phyloP scores from a whole-genome alignment of 148 eudicot species.

The Dysphania ambrosioides region DNA sequence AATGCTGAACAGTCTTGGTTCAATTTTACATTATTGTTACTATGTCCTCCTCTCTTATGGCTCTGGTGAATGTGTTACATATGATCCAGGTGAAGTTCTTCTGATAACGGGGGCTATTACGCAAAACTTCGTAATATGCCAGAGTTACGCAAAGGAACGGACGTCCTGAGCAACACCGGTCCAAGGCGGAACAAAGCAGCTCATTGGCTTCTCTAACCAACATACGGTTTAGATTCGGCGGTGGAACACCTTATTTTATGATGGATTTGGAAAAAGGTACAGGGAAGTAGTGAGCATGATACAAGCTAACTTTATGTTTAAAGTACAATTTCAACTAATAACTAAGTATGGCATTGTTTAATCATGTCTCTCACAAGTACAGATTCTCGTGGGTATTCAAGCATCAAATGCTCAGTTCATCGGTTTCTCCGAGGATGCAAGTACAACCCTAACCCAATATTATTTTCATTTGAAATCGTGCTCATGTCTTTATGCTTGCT shows the following conservation, averaged over 20 bases:
- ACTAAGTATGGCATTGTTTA: neutral
- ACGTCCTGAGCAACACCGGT: too few species aligned
- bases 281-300: conserved; percentile 13
- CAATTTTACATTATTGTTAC: too few species aligned
- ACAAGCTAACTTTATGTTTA: conserved; percentile 15
- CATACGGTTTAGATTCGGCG: conserved; percentile 18
- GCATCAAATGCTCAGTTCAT: conserved; percentile 30
- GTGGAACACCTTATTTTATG: conserved; percentile 13
- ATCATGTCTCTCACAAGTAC: conserved; percentile 36
- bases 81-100: too few species aligned
- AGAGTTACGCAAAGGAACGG: neutral
- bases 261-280: conserved; percentile 11
- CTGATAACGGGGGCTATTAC: neutral
- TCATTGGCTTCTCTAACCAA: conserved; percentile 10
- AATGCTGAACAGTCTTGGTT: neutral
- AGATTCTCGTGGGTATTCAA: conserved; percentile 31
- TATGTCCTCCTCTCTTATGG: too few species aligned
- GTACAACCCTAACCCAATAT: conserved; percentile 41
- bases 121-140: too few species aligned
- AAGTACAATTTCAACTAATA: conserved; percentile 20
- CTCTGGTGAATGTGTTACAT: neutral
- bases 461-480: conserved; percentile 28
- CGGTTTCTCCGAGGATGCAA: conserved; percentile 33
- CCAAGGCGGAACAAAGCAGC: conserved; percentile 2
- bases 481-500: conserved; percentile 24